Evolutionary conservation across 2,329 filamentous ascomycete species (phyloP).

Genomic region (Epichloe bromicola): DNA sequence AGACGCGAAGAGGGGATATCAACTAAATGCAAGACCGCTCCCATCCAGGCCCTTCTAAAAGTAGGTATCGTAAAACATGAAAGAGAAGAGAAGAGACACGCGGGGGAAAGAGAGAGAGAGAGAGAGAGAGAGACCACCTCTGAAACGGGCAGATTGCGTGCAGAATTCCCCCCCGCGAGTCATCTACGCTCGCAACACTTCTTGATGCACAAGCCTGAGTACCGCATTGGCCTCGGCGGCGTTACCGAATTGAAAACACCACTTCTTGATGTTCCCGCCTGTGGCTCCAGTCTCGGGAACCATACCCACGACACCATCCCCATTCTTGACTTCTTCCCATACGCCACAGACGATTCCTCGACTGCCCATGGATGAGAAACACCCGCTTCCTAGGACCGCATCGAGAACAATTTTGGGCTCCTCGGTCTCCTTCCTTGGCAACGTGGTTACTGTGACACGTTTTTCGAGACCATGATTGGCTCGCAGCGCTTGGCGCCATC

Average conservation of each 20-base stretch:
- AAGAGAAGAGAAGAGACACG: not conserved
- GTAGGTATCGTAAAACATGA: not conserved
- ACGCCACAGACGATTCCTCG: conserved; percentile 82
- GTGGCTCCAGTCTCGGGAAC: conserved; percentile 38
- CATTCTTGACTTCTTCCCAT: conserved; percentile 63
- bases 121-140: not conserved
- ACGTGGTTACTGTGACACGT: conserved; percentile 65
- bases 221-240: conserved; percentile 42
- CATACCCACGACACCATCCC: conserved; percentile 40
- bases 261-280: conserved; percentile 45
- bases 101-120: too few species aligned
- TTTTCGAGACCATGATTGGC: conserved; percentile 63
- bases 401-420: conserved; percentile 58
- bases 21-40: not conserved
- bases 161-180: not conserved
- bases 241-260: conserved; percentile 48
- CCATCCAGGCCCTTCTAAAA: not conserved
- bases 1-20: not conserved
- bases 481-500: conserved; percentile 43
- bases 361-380: conserved; percentile 71
- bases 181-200: conserved; percentile 31
- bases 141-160: not conserved
- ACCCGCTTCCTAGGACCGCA: conserved; percentile 70
- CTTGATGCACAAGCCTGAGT: conserved; percentile 41
- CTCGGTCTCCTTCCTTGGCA: conserved; percentile 47